phyloP scores from a whole-genome alignment of 768 basidiomycete species.

The Rhizopogon rudus region DNA sequence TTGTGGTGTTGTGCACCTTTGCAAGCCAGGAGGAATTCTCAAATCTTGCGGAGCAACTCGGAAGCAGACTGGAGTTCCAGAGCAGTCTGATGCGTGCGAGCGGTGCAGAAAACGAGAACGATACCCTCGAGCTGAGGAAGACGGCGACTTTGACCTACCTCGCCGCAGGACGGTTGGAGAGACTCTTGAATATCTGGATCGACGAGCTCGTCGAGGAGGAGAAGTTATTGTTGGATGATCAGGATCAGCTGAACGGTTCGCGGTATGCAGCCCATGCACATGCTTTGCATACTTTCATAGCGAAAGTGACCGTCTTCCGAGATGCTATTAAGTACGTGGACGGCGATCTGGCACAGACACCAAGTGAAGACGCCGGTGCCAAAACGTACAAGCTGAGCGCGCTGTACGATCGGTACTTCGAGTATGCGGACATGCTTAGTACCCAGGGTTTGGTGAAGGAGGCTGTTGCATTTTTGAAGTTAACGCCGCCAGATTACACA shows the following conservation, averaged over 20 bases:
- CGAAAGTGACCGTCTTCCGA: conserved; percentile 95
- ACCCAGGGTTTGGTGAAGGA: conserved; percentile 86
- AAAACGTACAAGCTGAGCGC: conserved; percentile 78
- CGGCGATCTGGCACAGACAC: conserved; percentile 48
- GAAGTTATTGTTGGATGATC: conserved; percentile 37
- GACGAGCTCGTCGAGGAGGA: conserved; percentile 91
- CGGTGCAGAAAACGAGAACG: conserved; percentile 28
- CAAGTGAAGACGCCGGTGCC: conserved; percentile 31
- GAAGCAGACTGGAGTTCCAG: conserved; percentile 85
- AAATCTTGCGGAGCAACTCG: conserved; percentile 87
- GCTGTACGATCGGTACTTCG: conserved; percentile 91
- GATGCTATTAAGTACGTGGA: conserved; percentile 79
- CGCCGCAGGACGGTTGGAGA: conserved; percentile 84
- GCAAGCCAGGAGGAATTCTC: conserved; percentile 81
- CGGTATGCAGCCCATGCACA: conserved; percentile 77
- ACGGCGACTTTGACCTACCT: conserved; percentile 92
- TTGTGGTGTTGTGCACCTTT: conserved; percentile 95
- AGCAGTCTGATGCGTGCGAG: conserved; percentile 52
- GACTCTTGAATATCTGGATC: conserved; percentile 86
- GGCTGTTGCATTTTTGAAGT: conserved; percentile 71
- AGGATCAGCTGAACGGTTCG: conserved; percentile 39
- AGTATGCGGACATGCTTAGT: conserved; percentile 91
- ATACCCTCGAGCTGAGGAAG: conserved; percentile 55
- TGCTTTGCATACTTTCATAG: conserved; percentile 89
- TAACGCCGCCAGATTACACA: conserved; percentile 77